These are phyloP conservation scores for Phytopythium mirpurense DNA, from an alignment of 352 stramenopile species.

Conservation along the genomic window DNA sequence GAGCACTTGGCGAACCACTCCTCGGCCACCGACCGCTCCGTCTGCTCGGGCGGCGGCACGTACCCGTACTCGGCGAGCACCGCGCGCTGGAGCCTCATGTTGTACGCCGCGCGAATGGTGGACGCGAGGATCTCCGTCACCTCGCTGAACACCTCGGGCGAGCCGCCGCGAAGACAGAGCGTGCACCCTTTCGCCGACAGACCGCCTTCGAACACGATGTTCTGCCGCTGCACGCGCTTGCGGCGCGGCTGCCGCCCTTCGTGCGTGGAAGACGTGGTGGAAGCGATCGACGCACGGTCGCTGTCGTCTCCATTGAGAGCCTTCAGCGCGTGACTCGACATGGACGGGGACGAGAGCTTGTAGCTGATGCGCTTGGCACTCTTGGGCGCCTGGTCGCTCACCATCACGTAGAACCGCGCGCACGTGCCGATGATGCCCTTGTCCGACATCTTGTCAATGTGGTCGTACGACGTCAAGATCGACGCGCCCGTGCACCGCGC, in stretches of 20 bases:
- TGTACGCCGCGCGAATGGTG: conserved; percentile 71
- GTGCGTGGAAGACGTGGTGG: not conserved
- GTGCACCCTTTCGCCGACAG: conserved; percentile 71
- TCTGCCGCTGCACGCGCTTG: conserved; percentile 70
- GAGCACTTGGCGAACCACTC: conserved; percentile 81
- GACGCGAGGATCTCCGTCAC: conserved; percentile 52
- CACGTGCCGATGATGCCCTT: conserved; percentile 73
- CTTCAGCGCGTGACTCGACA: conserved; percentile 1
- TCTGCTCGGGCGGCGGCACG: conserved; percentile 40
- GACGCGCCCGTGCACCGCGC: conserved; percentile 71
- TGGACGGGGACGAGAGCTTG: conserved; percentile 13
- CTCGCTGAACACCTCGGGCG: conserved; percentile 57
- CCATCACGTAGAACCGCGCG: conserved; percentile 79
- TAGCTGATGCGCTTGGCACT: conserved; percentile 53
- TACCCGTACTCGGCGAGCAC: conserved; percentile 59
- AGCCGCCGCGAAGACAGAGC: conserved; percentile 72
- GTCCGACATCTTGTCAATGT: conserved; percentile 85
- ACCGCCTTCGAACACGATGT: conserved; percentile 84
- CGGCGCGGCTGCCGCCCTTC: conserved; percentile 14
- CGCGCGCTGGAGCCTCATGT: conserved; percentile 69
- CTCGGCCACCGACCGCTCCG: conserved; percentile 62
- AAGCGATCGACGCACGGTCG: not conserved
- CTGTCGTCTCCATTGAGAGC: not conserved
- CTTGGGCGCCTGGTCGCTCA: conserved; percentile 73
- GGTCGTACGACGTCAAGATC: conserved; percentile 78